Evolutionary conservation across 1,139 yeast genomes (phyloP), one percentile per base, ranked within the genome.

Genomic region (Yamadazyma mexicana): DNA sequence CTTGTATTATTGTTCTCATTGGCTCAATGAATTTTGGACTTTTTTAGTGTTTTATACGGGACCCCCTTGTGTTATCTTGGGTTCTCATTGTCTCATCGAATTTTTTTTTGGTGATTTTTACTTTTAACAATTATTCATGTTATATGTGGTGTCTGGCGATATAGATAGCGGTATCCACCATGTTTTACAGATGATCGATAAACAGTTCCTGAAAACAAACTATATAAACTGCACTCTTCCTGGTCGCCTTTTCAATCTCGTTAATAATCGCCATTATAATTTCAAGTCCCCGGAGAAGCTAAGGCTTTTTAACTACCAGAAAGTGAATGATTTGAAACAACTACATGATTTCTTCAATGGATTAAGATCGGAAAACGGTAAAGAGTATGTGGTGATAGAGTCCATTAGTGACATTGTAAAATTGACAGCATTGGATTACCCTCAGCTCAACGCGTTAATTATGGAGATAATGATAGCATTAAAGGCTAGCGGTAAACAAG

Each of bases 161-260:
- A 28, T 40, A 7, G 30, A 38, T 11, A 24, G 26, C 6, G 43
- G 45, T 11, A 47, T 51, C 14, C 31, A 39, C 10, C 31, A 45
- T 24, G 40, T 42, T 6, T 31, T 53, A n/a, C 20, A 28, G 1
- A 18, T 15, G 11, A 31, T 39, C 1, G 42, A 40, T 16, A 11
- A 35, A 11, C 30, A 35, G 10, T 37, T 42, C 23, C 14, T 20
- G 3, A 30, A 30, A 2, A 44, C 52, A n/a, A 11, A 38, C 10
- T 55, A 55, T 34, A 25, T 55, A 4, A 55, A 55, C 34, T 44
- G 52, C 20, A 47, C 54, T 2, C 40, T 52, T 14, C 57, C 56
- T 4, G 46, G 45, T 27, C 39, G 37, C 18, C 37, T 56, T 9
- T 48, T 40, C 30, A 25, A 46, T 20, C 18, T 35, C 4, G 47